Conservation (phyloP, 106 monocot genomes). For the Dendrobium officinale region DNA sequence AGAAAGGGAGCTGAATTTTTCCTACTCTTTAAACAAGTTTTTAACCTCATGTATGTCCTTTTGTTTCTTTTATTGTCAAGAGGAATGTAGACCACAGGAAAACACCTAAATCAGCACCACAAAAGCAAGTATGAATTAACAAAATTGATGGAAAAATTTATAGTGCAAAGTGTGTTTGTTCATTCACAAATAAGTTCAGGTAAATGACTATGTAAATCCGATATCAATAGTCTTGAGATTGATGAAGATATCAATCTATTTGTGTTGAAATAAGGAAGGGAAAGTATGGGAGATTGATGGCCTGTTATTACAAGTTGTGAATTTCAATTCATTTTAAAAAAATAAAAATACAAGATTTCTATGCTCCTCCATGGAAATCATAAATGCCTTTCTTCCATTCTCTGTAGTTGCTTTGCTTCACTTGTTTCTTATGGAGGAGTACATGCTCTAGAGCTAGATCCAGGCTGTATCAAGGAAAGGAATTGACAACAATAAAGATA, state of each 20-base stretch:
- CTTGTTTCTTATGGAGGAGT: constrained; percentile 9
- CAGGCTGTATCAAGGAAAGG: constrained; percentile 14
- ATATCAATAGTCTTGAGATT: neutral
- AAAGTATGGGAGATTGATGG: neutral
- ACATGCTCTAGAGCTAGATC: constrained; percentile 13
- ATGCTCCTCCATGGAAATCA: constrained; percentile 1
- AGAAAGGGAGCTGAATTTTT: no score
- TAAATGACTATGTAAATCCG: neutral
- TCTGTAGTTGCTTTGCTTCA: neutral
- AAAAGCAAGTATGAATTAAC: no score
- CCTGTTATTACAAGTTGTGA: neutral
- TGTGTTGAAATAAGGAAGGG: neutral
- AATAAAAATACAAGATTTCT: neutral
- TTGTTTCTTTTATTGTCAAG: no score
- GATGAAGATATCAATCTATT: neutral
- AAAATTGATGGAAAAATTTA: no score
- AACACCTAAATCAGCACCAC: no score
- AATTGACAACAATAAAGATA: neutral
- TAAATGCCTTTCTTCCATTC: constrained; percentile 3
- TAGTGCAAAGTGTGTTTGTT: no score
- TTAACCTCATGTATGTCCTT: no score
- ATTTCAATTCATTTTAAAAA: neutral
- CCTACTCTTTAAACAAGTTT: no score
- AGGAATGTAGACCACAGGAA: no score
- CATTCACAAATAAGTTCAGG: no score